Evolutionary conservation across 2,329 filamentous ascomycete species (phyloP).

Genomic region (Colletotrichum noveboracense): DNA sequence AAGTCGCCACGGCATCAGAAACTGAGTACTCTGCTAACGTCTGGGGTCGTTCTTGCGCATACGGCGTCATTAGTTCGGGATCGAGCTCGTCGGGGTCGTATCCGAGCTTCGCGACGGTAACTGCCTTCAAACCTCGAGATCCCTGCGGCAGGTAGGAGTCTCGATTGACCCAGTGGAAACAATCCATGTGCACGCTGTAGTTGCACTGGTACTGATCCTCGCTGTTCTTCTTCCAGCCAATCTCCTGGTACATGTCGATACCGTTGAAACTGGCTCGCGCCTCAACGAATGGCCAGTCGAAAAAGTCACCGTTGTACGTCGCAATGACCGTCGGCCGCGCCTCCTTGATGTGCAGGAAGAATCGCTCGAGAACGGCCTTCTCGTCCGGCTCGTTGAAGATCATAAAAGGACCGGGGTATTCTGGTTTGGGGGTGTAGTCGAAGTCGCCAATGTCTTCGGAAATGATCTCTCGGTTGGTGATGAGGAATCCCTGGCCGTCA

Average conservation of each 20-base stretch:
- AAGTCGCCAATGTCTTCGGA: conserved; percentile 98
- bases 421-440: conserved; percentile 96
- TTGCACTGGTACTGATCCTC: conserved; percentile 97
- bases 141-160: conserved; percentile 98
- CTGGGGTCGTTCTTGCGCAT: conserved; percentile 88
- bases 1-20: conserved; percentile 97
- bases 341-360: conserved; percentile 95
- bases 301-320: conserved; percentile 99
- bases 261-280: conserved; percentile 90
- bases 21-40: conserved; percentile 97
- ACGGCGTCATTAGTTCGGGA: conserved; percentile 94
- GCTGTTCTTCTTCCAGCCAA: conserved; percentile 92
- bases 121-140: conserved; percentile 94
- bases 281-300: conserved; percentile 99
- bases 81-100: conserved; percentile 99
- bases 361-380: conserved; percentile 84
- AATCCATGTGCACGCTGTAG: conserved; percentile 98
- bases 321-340: conserved; percentile 95
- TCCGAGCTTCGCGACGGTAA: conserved; percentile 96
- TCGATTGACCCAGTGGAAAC: conserved; percentile 98
- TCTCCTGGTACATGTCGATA: conserved; percentile 99
- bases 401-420: conserved; percentile 94
- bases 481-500: conserved; percentile 95
- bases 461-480: conserved; percentile 97
- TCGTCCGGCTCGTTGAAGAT: conserved; percentile 99